Percentiles rank a stretch among this genome's conserved stretches.
These are phyloP conservation scores for Nannizziopsis arthrosporioides DNA, from an alignment of 2,329 filamentous ascomycete species.

Conservation along the genomic window DNA sequence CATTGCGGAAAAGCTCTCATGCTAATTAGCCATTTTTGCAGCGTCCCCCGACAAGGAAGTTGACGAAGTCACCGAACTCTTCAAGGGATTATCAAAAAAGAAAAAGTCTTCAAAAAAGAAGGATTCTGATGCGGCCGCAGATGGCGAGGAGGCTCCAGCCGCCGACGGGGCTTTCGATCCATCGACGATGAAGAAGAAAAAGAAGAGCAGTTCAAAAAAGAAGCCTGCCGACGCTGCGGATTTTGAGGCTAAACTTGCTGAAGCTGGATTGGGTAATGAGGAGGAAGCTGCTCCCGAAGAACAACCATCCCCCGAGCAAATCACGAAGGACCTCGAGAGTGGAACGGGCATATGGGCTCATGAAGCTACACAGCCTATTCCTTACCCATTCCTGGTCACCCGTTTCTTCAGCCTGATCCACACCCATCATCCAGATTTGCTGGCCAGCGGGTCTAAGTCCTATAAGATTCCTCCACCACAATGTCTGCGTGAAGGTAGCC, in stretches of 20 bases:
- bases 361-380: constrained; percentile 63
- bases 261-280: constrained; percentile 49
- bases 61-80: constrained; percentile 55
- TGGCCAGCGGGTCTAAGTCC: constrained; percentile 75
- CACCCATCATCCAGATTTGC: constrained; percentile 92
- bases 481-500: constrained; percentile 98
- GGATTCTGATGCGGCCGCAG: constrained; percentile 42
- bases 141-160: constrained; percentile 39
- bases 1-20: not conserved
- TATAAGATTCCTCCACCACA: constrained; percentile 99
- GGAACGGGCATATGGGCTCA: constrained; percentile 88
- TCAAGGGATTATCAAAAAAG: constrained; percentile 62
- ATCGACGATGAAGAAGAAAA: constrained; percentile 72
- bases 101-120: constrained; percentile 54
- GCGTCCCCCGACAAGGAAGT: constrained; percentile 42
- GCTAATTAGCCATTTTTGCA: constrained; percentile 43
- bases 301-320: constrained; percentile 44
- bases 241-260: constrained; percentile 55
- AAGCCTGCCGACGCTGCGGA: constrained; percentile 51
- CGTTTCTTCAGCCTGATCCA: constrained; percentile 93
- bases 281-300: constrained; percentile 46
- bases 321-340: constrained; percentile 61
- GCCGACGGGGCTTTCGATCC: constrained; percentile 53
- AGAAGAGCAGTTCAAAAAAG: constrained; percentile 50
- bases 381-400: constrained; percentile 71